Conservation (phyloP, 768 basidiomycete genomes). For the Glaciozyma antarctica region DNA sequence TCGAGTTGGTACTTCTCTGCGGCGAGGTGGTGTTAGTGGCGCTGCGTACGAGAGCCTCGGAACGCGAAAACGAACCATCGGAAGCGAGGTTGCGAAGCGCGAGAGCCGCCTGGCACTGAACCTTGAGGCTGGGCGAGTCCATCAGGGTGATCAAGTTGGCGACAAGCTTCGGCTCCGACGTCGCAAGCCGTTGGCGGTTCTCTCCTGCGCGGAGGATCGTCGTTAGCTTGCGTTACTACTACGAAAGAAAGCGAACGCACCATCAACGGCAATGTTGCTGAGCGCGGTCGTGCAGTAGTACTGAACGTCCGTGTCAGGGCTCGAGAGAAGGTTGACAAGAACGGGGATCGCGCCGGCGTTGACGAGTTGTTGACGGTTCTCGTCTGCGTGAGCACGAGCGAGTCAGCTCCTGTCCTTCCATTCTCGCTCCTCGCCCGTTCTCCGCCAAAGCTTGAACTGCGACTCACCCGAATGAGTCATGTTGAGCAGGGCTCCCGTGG, state of each 20-base stretch:
- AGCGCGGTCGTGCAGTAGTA: constrained; percentile 99
- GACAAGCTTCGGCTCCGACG: constrained; percentile 88
- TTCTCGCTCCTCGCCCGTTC: not conserved
- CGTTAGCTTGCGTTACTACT: constrained; percentile 4
- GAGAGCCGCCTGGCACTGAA: constrained; percentile 95
- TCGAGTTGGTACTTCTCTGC: constrained; percentile 97
- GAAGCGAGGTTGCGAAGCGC: constrained; percentile 93
- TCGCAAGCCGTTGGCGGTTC: constrained; percentile 89
- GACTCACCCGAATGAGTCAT: constrained; percentile 91
- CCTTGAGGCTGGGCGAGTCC: constrained; percentile 95
- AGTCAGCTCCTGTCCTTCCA: too few relatives aligned
- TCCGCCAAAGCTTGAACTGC: not conserved
- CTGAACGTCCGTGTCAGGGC: constrained; percentile 97
- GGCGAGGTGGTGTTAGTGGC: not conserved
- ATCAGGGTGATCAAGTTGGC: constrained; percentile 86
- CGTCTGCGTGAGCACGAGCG: constrained; percentile 50
- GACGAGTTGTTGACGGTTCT: constrained; percentile 96
- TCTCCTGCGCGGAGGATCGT: constrained; percentile 45
- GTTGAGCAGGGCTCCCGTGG: constrained; percentile 92
- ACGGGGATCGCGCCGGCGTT: constrained; percentile 98
- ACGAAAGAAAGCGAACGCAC: constrained; percentile 39
- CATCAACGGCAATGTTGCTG: constrained; percentile 97
- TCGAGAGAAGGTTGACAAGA: constrained; percentile 78
- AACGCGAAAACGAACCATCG: constrained; percentile 59
- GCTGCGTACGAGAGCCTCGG: not conserved